Percentiles rank a stretch among this genome's conserved stretches.
These are phyloP conservation scores for Mortierella sp. DNA, from an alignment of 371 early-diverging fungal species.

Conservation along the genomic window DNA sequence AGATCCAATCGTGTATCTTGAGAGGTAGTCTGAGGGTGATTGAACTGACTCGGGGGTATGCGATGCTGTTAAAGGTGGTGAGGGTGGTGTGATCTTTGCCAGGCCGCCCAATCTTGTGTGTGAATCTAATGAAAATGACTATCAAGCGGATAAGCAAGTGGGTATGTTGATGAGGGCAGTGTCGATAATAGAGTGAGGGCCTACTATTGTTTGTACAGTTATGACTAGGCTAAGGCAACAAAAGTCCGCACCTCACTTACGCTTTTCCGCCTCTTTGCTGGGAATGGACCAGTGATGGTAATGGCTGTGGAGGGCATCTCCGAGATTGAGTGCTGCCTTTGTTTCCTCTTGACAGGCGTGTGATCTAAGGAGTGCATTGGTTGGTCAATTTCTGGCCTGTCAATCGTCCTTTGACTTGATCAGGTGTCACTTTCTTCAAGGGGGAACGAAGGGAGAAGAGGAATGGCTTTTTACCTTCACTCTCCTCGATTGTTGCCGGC, in stretches of 20 bases:
- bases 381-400: background rate
- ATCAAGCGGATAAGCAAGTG: background rate
- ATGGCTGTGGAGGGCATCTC: background rate
- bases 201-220: background rate
- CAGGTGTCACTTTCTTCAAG: background rate
- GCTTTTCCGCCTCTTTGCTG: conserved; percentile 24
- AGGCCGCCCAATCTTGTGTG: background rate
- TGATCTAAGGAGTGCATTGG: conserved; percentile 27
- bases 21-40: conserved; percentile 4
- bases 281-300: background rate
- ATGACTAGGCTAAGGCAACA: background rate
- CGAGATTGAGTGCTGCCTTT: conserved; percentile 1
- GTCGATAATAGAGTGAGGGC: background rate
- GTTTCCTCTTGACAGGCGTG: conserved; percentile 38
- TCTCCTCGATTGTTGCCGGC: background rate
- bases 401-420: background rate
- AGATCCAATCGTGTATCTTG: background rate
- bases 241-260: conserved; percentile 9
- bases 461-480: background rate
- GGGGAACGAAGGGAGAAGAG: background rate
- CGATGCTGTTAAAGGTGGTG: conserved; percentile 17
- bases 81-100: conserved; percentile 4
- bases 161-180: background rate
- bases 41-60: background rate
- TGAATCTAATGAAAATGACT: conserved; percentile 25